A percentile compares a stretch with the other conserved stretches of the same genome.
Conservation (phyloP, 1,139 yeast species). For the Saccharomyces hybrid region DNA sequence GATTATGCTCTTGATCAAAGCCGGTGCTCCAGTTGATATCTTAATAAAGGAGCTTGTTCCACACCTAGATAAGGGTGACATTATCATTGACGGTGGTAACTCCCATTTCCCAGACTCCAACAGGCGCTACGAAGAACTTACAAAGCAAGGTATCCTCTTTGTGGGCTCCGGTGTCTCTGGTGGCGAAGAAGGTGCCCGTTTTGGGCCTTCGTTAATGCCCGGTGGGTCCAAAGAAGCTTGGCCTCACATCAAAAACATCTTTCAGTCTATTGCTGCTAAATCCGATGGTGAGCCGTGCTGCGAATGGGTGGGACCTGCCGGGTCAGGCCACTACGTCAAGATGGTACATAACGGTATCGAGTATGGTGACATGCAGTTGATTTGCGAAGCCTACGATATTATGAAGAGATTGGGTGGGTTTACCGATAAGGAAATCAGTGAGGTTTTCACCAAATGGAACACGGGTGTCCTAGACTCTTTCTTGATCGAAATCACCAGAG, state of each 20-base stretch:
- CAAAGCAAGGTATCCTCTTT: constrained; percentile 77
- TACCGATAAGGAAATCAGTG: constrained; percentile 86
- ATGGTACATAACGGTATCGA: constrained; percentile 99
- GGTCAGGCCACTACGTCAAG: constrained; percentile 98
- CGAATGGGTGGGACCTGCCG: constrained; percentile 99
- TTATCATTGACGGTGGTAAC: constrained; percentile 99
- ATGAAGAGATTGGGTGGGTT: constrained; percentile 91
- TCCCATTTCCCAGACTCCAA: constrained; percentile 98
- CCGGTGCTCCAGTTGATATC: constrained; percentile 90
- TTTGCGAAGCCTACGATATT: constrained; percentile 94
- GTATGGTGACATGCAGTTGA: constrained; percentile 99
- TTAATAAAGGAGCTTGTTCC: constrained; percentile 86
- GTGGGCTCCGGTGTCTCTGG: constrained; percentile 99
- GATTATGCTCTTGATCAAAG: constrained; percentile 88
- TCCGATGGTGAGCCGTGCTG: constrained; percentile 98
- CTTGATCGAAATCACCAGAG: constrained; percentile 95
- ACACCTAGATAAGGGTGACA: constrained; percentile 90
- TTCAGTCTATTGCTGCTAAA: constrained; percentile 95
- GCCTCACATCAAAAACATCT: constrained; percentile 95
- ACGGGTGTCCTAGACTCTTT: constrained; percentile 95
- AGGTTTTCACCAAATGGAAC: constrained; percentile 90
- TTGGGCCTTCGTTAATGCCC: constrained; percentile 99
- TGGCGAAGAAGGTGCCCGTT: constrained; percentile 99
- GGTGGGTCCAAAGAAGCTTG: constrained; percentile 98
- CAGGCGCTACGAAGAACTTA: constrained; percentile 90